Base-by-base conservation (phyloP, 2,329 filamentous ascomycete genomes). In the Fusarium anguioides region DNA sequence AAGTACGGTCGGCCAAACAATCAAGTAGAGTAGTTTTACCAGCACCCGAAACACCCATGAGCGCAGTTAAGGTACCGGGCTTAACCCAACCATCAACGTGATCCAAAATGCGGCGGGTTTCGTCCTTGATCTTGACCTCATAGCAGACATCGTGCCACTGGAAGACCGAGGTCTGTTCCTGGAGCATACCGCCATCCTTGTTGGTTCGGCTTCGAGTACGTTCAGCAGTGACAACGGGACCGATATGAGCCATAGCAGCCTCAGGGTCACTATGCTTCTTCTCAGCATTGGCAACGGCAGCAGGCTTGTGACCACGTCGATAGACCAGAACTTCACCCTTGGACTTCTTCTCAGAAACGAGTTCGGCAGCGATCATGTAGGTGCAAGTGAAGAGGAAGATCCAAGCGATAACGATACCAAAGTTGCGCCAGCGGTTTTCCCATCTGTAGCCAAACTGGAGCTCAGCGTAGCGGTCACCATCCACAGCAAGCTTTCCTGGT, bases 81-180 rank as follows among this genome's bases (percentile, higher is more conserved):
- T 96, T 96, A 60, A 97, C 93, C 92, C 93, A 97, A 33, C 94
- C 94, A 74, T 96, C 91, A 14, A 97, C 92, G 64, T 96, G 83
- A 72, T 97, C 90, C 60, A 97, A 82, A 72, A 97, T 91, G 40
- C 90, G 88, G 17, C 93, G 87, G 3, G 84, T 81, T 72, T 95
- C 88, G 15, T 83, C 83, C 82, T 96, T 96, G 80, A 97, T 94
- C 77, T 92, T 90, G 76, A 89, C 82, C 60, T 89, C 85, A 72
- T 87, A 97, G 80, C 90, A 94, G 3, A 97, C 90, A 70, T 95
- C 85, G 67, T 89, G 86, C 94, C 93, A 97, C 74, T 93, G 91
- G 83, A 96, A 96, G 62, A 94, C 87, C 21, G 91, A 91, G 6
- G 87, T 93, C 75, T 93, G 89, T 67, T 77, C 67, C 70, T 82